Evolutionary conservation across 2,329 filamentous ascomycete species (phyloP).

Genomic region (Nemania serpens): DNA sequence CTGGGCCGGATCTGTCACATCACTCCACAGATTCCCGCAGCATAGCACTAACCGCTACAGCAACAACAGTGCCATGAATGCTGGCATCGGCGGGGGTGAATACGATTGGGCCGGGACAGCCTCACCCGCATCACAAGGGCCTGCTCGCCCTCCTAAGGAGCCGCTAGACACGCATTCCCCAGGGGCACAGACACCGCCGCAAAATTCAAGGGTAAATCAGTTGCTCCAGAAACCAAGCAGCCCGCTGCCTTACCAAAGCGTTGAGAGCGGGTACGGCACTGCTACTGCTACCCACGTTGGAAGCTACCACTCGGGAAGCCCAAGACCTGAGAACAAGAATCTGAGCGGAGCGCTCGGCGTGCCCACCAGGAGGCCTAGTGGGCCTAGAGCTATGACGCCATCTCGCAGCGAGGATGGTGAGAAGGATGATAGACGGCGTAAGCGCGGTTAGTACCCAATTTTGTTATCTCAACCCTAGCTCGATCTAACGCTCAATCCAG

Average conservation of each 20-base stretch:
- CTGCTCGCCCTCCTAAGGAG: constrained; percentile 67
- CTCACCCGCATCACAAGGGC: constrained; percentile 51
- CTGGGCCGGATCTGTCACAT: constrained; percentile 66
- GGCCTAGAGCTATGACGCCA: constrained; percentile 65
- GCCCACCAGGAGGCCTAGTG: constrained; percentile 59
- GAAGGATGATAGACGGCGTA: constrained; percentile 55
- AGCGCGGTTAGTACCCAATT: constrained; percentile 55
- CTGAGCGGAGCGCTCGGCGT: constrained; percentile 58
- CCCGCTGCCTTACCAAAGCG: constrained; percentile 60
- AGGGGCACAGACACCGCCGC: constrained; percentile 49
- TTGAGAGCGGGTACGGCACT: constrained; percentile 59
- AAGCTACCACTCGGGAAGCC: constrained; percentile 54
- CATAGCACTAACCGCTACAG: constrained; percentile 55
- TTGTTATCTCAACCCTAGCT: background rate
- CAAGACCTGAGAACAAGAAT: constrained; percentile 62
- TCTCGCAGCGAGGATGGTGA: constrained; percentile 52
- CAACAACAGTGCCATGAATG: constrained; percentile 47
- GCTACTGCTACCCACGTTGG: constrained; percentile 53
- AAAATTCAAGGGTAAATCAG: constrained; percentile 54
- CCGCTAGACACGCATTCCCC: constrained; percentile 51
- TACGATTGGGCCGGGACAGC: constrained; percentile 46
- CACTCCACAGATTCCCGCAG: constrained; percentile 57
- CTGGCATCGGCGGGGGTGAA: constrained; percentile 47
- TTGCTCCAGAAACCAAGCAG: constrained; percentile 57
- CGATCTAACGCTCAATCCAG: constrained; percentile 40